phyloP scores from a whole-genome alignment of 192 early-diverging fungal species.

The Backusella luteola region DNA sequence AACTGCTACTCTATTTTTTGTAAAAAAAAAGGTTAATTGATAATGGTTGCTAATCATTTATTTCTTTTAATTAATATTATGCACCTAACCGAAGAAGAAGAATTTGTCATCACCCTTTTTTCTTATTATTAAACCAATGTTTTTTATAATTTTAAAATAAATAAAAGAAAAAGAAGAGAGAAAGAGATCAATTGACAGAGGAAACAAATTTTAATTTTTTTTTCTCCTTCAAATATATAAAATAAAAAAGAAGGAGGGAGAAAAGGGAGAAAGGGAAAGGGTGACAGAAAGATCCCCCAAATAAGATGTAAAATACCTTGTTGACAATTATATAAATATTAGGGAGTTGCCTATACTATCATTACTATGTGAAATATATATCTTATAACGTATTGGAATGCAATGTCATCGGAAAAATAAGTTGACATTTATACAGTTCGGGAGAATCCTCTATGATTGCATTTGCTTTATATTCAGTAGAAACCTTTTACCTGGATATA shows the following conservation, averaged over 20 bases:
- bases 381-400: not conserved
- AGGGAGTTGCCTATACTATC: constrained; percentile 5
- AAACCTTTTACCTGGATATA: not conserved
- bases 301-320: not conserved
- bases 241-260: not conserved
- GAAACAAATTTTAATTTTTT: not conserved
- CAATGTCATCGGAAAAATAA: not conserved
- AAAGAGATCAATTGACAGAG: not conserved
- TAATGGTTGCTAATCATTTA: not conserved
- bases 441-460: not conserved
- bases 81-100: constrained; percentile 20
- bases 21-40: not conserved
- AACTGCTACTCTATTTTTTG: constrained; percentile 67
- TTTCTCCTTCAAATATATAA: not conserved
- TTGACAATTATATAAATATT: constrained; percentile 4
- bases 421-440: not conserved
- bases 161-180: not conserved
- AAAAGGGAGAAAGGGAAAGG: not conserved
- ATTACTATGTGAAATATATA: not conserved
- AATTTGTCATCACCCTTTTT: not conserved
- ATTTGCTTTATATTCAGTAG: not conserved
- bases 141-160: not conserved
- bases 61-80: not conserved
- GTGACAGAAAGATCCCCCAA: not conserved
- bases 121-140: not conserved